Evolutionary conservation across 345 rosid species (phyloP), one percentile per base, ranked within the genome.

Genomic region (Aethionema arabicum): DNA sequence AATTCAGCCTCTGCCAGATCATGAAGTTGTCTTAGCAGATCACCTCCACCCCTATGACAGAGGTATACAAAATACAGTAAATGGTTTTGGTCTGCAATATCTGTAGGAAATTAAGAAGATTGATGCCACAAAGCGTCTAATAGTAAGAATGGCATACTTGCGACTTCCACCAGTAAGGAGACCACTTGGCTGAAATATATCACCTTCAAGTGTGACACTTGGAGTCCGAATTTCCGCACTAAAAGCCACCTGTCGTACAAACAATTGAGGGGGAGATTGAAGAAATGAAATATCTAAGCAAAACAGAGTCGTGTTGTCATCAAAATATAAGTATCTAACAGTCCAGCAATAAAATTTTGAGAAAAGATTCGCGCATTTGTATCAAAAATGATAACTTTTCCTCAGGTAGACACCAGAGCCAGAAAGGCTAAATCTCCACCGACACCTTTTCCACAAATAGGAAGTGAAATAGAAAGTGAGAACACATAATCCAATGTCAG

Each of bases 161-260:
- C 95, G 96, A 75, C 96, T 93, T 65, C 99, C 97, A 69, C 99
- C 99, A 37, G 97, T 90, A 60, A 93, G 81, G 71, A 87, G 90
- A 62, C 99, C 99, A 67, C 92, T 85, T 61, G 99, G 97, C 76
- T 90, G 95, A 72, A 87, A 93, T 61, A 87, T 68, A 75, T 93
- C 99, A 61, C 99, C 99, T 72, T 93, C 90, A 69, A 90, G 88
- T 39, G 97, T 93, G 69, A 93, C 97, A 76, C 95, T 84, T 47
- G 85, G 96, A 64, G 83, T 83, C 32, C 74, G 80, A 69, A 79
- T 77, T 65, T 83, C 86, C 68, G 51, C 72, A 76, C 73, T 87
- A 72, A 90, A 90, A 62, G 99, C 95, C 65, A 90, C 93, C 97
- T 93, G 67, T 15, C 47, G 64, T 74, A 74, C 32, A 65, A 36